Base-by-base conservation (phyloP, 2,329 filamentous ascomycete species). In the Ophiostoma australiae region DNA sequence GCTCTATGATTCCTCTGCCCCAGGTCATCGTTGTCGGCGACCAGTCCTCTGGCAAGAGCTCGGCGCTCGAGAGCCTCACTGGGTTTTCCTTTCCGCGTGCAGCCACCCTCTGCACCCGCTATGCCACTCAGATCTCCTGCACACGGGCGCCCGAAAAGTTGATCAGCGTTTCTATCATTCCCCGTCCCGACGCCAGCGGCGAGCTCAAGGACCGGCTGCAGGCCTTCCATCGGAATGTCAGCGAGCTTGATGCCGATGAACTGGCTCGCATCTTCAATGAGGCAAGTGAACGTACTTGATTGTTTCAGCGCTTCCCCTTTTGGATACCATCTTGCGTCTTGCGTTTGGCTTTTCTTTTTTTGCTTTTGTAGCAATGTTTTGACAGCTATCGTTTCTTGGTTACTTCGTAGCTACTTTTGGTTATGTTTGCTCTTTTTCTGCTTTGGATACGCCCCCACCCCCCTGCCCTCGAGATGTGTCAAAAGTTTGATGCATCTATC, bases 1-100 rank as follows among this genome's bases (percentile, higher is more conserved):
- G 76, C 8, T 68, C 73, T 1, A 55, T 75, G 0, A 72, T 78
- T 1, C 74, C 77, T 17, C 71, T 78, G 0, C 15, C 20, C 8
- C 20, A 92, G 81, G 91, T 92, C 75, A 89, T 87, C 73, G 90
- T 92, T 44, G 89, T 92, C 67, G 90, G 90, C 75, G 91, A 90
- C 76, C 90, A 91, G 77, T 91, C 89, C 8, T 90, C 89, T 76
- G 90, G 90, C 78, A 92, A 92, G 84, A 90, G 88, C 81, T 91
- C 89, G 5, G 88, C 92, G 70, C 80, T 92, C 73, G 90, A 92
- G 78, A 91, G 74, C 58, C 68, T 78, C 17, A 78, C 74, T 3
- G 76, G 76, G 3, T 75, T 79, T 48, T 73, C 75, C 0, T 79
- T 79, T 31, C 76, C 75, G 0, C 72, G 74, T 1, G 76, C 71